Evolutionary conservation across 441 rosid species (phyloP), one percentile per base, ranked within the genome.

Genomic region (Erysimum cheiri): DNA sequence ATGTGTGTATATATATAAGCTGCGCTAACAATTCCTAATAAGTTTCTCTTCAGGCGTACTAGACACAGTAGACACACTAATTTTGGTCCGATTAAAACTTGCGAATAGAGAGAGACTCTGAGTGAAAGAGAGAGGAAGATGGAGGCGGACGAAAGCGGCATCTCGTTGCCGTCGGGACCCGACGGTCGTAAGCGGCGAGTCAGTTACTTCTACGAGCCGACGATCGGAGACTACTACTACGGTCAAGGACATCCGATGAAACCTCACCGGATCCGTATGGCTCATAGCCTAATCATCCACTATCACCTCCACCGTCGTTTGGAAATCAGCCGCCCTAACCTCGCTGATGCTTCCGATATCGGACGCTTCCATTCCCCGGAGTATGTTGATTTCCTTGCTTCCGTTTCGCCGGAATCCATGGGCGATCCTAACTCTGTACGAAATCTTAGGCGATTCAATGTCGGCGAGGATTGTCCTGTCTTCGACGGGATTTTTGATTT

Each of bases 201-300:
- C 14, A 78, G 78, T 41, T 78, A 78, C 70, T 70, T 73, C 50
- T 78, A 78, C 61, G 81, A 78, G 66, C 81, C 81, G 2, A 69
- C 81, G 41, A 78, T 78, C 72, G 81, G 81, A 15, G 60, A 78
- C 76, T 60, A 78, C 70, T 78, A 78, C 72, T 89, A 89, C 54
- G 95, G 95, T 9, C 95, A 87, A 61, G 92, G 95, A 4, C 95
- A 89, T 44, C 95, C 95, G 26, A 87, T 89, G 95, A 89, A 89
- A 68, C 95, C 95, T 33, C 95, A 87, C 57, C 84, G 92, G 73
- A 87, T 89, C 73, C 73, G 95, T 32, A 87, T 89, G 92, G 87
- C 95, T 10, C 95, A 87, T 76, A 87, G 87, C n/a, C 80, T 89
- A 32, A 85, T 89, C 39, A 81, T 90, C 14, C 90, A 89, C 70